Evolutionary conservation across 257 asterid species (phyloP), one percentile per base, ranked within the genome.

Genomic region (Parsonsia alboflavescens): DNA sequence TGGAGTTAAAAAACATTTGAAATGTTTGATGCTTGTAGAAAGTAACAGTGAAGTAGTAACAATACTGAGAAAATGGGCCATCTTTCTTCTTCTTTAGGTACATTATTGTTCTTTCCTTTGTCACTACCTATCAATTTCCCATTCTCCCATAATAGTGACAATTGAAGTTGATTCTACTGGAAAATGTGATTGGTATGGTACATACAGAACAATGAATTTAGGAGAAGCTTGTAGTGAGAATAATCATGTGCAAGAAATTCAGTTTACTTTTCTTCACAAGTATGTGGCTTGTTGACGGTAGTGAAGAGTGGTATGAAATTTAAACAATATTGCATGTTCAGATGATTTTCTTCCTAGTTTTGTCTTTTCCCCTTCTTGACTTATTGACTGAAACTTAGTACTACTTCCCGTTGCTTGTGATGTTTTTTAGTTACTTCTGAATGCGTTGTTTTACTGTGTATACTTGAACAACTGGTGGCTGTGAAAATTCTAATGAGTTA

Each of bases 401-500:
- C 46, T 62, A 6, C 11, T 33, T 63, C 7, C 26, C 19, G 33
- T 17, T 63, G 24, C 68, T 30, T 63, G 68, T 63, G 16, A 44
- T 28, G 45, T 15, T 30, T 62, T 56, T 57, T 24, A 28, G 36
- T 57, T 22, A 10, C 24, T 6, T 21, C 36, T 22, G 64, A 6
- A 39, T 63, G 46, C 42, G 15, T 36, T 63, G 13, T 36, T 63
- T 41, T 36, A 62, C n/a, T 19, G 30, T 7, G 46, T 42, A 70
- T 2, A 3, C 5, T 5, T 28, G 50, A 68, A 53, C 12, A 33
- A 75, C 12, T 76, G 80, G 68, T 66, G 67, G 41, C 75, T 73
- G 12, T 76, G 57, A 77, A 65, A 58, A 71, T 46, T 76, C 77
- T 83, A 76, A 76, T 72, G 28, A 42, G 61, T 72, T 79, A 65